These are phyloP conservation scores for Drechslera avenae DNA, from an alignment of 2,329 filamentous ascomycete species.

Conservation along the genomic window DNA sequence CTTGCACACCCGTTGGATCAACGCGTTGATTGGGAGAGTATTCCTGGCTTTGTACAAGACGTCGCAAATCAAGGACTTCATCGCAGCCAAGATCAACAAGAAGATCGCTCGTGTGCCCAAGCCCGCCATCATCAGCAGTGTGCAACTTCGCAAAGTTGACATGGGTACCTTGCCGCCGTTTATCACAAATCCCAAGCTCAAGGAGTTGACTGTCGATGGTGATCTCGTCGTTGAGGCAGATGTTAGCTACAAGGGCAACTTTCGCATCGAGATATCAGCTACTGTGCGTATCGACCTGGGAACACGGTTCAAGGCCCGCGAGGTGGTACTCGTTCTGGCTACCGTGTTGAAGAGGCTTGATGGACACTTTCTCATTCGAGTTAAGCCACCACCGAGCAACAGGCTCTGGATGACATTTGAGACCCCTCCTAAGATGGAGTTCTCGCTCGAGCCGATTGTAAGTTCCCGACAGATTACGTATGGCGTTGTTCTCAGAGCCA, in stretches of 20 bases:
- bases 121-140: conserved; percentile 84
- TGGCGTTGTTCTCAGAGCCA: conserved; percentile 85
- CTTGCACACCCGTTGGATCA: conserved; percentile 88
- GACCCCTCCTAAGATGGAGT: conserved; percentile 89
- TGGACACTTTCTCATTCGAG: conserved; percentile 80
- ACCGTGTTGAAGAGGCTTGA: conserved; percentile 84
- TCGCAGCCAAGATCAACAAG: conserved; percentile 87
- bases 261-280: conserved; percentile 88
- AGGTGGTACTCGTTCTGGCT: conserved; percentile 87
- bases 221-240: conserved; percentile 88
- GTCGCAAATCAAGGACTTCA: conserved; percentile 74
- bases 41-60: conserved; percentile 91
- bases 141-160: conserved; percentile 81
- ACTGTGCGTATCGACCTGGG: conserved; percentile 91
- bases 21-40: conserved; percentile 84
- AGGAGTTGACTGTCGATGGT: conserved; percentile 88
- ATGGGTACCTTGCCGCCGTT: conserved; percentile 86
- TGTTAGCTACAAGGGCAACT: conserved; percentile 85
- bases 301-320: conserved; percentile 82
- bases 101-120: conserved; percentile 95
- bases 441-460: conserved; percentile 94
- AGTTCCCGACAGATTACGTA: conserved; percentile 96
- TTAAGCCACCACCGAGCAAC: conserved; percentile 96
- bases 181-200: conserved; percentile 85
- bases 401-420: conserved; percentile 96